Evolutionary conservation across 225 moss, liverwort and hornwort genomes (phyloP).

Genomic region (Straminergon stramineum): DNA sequence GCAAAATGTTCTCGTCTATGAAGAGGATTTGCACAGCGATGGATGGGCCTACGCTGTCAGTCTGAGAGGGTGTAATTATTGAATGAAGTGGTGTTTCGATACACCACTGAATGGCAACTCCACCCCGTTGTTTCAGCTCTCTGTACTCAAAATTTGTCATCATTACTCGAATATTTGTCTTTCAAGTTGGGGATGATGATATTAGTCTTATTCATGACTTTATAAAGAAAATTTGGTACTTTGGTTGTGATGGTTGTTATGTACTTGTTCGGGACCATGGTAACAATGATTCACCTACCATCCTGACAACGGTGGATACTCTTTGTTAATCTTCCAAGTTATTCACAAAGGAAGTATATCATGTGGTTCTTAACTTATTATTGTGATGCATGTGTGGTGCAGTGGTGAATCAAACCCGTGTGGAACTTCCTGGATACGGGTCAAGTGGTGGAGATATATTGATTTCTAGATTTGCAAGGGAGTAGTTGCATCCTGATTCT

Average conservation of each 20-base stretch:
- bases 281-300: not conserved
- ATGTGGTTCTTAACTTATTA: not conserved
- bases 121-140: not conserved
- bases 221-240: not conserved
- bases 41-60: not conserved
- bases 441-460: conserved; percentile 6
- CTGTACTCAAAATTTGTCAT: not conserved
- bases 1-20: not conserved
- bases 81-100: not conserved
- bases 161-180: not conserved
- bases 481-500: conserved; percentile 38
- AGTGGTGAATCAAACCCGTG: conserved; percentile 3
- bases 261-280: not conserved
- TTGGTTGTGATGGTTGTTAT: not conserved
- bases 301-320: not conserved
- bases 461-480: conserved; percentile 16
- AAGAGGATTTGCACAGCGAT: not conserved
- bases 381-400: conserved; percentile 3
- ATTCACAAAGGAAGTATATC: not conserved
- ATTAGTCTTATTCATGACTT: not conserved
- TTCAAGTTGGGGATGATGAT: not conserved
- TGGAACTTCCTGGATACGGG: conserved; percentile 2
- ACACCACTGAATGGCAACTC: not conserved
- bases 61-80: not conserved
- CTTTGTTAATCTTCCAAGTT: not conserved